Evolutionary conservation across 305 asterid species (phyloP).

Genomic region (Solanum chacoense): DNA sequence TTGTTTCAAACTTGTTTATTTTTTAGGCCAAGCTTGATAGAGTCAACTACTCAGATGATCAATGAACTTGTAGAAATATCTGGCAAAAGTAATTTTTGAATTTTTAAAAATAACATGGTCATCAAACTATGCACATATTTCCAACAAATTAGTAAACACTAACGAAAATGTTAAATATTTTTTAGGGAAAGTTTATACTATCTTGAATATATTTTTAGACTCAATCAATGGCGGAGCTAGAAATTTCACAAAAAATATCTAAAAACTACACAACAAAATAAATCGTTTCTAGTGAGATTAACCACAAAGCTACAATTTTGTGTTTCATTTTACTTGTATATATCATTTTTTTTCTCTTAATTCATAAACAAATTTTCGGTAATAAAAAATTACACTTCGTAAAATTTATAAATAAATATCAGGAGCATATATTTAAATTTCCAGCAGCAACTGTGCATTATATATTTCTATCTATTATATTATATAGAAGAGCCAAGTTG

Average conservation of each 20-base stretch:
- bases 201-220: background rate
- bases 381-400: background rate
- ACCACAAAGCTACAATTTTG: background rate
- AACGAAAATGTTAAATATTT: background rate
- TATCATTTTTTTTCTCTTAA: background rate
- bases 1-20: background rate
- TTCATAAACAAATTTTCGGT: too few relatives aligned
- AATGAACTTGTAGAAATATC: background rate
- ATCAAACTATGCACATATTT: background rate
- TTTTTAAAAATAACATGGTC: background rate
- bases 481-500: too few relatives aligned
- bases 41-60: background rate
- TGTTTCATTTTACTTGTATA: too few relatives aligned
- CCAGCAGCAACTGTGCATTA: background rate
- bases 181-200: background rate
- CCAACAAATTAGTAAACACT: background rate
- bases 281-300: background rate
- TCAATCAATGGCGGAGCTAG: background rate
- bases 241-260: too few relatives aligned
- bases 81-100: too few relatives aligned
- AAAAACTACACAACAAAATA: background rate
- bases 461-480: too few relatives aligned
- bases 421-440: background rate
- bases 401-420: background rate
- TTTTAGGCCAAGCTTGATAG: background rate